phyloP scores from a whole-genome alignment of 202 grass and related monocot species.

The Elaeis oleifera region DNA sequence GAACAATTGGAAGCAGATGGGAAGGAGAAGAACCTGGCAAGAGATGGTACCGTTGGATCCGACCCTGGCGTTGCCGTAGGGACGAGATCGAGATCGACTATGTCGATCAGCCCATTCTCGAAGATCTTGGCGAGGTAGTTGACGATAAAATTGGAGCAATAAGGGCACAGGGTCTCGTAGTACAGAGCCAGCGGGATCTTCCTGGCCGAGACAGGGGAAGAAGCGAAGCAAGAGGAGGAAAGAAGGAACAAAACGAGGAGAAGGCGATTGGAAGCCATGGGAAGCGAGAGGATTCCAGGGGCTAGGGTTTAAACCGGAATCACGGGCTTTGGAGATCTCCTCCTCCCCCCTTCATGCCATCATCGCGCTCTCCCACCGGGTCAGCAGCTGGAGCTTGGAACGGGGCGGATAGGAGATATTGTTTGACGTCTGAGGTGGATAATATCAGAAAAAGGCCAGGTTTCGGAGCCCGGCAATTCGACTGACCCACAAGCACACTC shows the following conservation, averaged over 20 bases:
- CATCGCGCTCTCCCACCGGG: too few relatives aligned
- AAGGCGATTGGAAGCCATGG: not conserved
- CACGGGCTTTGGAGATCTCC: too few relatives aligned
- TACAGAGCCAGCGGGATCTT: constrained; percentile 66
- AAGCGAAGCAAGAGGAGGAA: not conserved
- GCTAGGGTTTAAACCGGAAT: not conserved
- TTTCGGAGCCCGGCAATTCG: too few relatives aligned
- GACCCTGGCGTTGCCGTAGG: constrained; percentile 56
- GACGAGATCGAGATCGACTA: constrained; percentile 45
- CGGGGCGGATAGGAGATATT: too few relatives aligned
- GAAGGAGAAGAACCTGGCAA: constrained; percentile 33
- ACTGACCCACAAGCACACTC: too few relatives aligned
- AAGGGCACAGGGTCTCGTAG: constrained; percentile 69
- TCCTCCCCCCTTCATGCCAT: too few relatives aligned
- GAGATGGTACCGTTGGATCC: constrained; percentile 40
- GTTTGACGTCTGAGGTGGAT: too few relatives aligned
- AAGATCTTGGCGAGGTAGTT: constrained; percentile 49
- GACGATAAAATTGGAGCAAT: constrained; percentile 65
- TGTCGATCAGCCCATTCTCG: constrained; percentile 42
- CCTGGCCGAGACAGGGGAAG: not conserved
- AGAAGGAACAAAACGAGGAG: not conserved
- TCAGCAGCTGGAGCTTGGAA: too few relatives aligned
- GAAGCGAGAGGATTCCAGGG: not conserved
- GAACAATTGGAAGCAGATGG: not conserved
- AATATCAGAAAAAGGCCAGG: too few relatives aligned